Evolutionary conservation across 805 yeast species (phyloP).

Genomic region (Yarrowia phangngaensis): DNA sequence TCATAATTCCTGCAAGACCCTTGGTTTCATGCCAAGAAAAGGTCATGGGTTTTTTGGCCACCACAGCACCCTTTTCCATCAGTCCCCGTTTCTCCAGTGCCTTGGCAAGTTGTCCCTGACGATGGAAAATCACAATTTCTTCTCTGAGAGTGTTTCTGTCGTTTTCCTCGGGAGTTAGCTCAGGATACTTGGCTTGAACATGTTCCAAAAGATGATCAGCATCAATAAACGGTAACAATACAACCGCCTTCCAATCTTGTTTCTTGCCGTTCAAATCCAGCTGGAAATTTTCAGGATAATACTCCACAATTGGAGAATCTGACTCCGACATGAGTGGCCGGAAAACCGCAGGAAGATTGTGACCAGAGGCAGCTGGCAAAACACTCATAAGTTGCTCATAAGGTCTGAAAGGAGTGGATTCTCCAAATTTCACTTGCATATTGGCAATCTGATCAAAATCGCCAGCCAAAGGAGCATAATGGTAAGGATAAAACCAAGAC

Average conservation of each 20-base stretch:
- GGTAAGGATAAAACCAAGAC: constrained; percentile 97
- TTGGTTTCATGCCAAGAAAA: constrained; percentile 33
- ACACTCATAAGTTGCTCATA: constrained; percentile 94
- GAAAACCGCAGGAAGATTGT: constrained; percentile 76
- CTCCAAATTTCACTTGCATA: constrained; percentile 51
- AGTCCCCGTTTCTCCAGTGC: constrained; percentile 36
- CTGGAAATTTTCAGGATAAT: constrained; percentile 81
- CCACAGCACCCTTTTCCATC: constrained; percentile 36
- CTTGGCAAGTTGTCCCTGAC: constrained; percentile 51
- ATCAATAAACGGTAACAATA: constrained; percentile 85
- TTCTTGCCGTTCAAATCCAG: constrained; percentile 95
- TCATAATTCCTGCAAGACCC: constrained; percentile 40
- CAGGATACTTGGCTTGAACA: constrained; percentile 60
- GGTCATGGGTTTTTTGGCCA: constrained; percentile 29
- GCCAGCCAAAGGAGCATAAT: constrained; percentile 95
- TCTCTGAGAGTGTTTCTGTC: constrained; percentile 66
- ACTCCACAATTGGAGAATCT: constrained; percentile 80
- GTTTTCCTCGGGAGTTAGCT: constrained; percentile 62
- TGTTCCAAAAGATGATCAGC: constrained; percentile 65
- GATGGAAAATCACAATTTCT: constrained; percentile 67
- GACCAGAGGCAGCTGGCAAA: constrained; percentile 88
- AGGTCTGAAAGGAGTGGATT: constrained; percentile 81
- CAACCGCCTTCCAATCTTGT: constrained; percentile 94
- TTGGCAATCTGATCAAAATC: constrained; percentile 61
- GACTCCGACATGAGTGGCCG: constrained; percentile 75